Conservation (phyloP, 2,329 filamentous ascomycete genomes). For the Beauveria asiatica region DNA sequence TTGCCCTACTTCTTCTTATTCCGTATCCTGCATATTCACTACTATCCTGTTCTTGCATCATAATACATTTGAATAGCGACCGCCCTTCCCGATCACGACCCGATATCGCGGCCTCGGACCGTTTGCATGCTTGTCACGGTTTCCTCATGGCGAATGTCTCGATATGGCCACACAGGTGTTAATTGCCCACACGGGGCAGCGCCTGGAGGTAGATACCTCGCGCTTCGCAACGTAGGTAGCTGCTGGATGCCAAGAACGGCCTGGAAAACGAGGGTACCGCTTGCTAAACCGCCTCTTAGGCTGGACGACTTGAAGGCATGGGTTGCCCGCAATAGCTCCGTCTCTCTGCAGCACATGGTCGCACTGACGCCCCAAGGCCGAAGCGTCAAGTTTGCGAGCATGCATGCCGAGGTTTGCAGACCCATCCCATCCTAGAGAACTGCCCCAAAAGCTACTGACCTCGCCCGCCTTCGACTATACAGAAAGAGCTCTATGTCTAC, state of each 20-base stretch:
- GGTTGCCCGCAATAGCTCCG: constrained; percentile 65
- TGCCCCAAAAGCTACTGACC: constrained; percentile 3
- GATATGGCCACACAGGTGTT: constrained; percentile 85
- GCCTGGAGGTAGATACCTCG: constrained; percentile 68
- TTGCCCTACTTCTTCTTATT: background rate
- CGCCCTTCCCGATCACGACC: background rate
- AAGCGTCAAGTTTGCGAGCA: constrained; percentile 70
- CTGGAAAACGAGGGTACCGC: background rate
- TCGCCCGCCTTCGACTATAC: constrained; percentile 25
- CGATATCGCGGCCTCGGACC: constrained; percentile 14
- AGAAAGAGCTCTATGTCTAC: constrained; percentile 89
- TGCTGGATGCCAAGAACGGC: background rate
- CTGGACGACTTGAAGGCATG: constrained; percentile 79
- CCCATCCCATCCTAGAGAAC: background rate
- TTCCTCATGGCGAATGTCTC: constrained; percentile 39
- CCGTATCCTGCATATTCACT: background rate
- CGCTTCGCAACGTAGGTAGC: constrained; percentile 61
- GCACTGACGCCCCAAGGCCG: constrained; percentile 78
- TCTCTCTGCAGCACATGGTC: constrained; percentile 73
- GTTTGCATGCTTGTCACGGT: constrained; percentile 17
- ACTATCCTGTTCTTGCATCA: background rate
- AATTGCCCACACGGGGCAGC: constrained; percentile 87
- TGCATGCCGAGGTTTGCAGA: constrained; percentile 64
- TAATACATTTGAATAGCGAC: background rate
- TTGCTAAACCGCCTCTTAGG: constrained; percentile 33